Conservation (phyloP, 208 protist genomes). For the Spongospora subterranea region DNA sequence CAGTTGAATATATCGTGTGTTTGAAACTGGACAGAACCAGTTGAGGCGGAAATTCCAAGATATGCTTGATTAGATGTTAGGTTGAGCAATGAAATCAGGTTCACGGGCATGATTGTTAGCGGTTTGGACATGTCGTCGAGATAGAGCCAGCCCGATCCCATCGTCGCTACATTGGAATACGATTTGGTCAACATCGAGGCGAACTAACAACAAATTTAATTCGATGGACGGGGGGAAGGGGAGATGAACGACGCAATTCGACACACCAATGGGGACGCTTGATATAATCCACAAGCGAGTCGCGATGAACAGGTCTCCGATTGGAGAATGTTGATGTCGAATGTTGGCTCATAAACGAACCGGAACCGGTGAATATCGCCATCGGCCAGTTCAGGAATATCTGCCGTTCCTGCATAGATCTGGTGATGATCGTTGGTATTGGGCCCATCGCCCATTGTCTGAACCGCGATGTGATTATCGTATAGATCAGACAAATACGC, state of each 20-base stretch:
- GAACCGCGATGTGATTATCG: slow-evolving; percentile 34
- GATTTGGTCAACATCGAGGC: slow-evolving; percentile 3
- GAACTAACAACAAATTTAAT: slow-evolving; percentile 1
- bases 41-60: neutral
- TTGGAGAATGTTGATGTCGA: slow-evolving; percentile 27
- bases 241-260: no score
- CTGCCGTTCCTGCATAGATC: neutral
- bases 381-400: slow-evolving; percentile 14
- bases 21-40: slow-evolving; percentile 20
- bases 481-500: slow-evolving; percentile 7
- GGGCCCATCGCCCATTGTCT: neutral
- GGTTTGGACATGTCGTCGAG: neutral
- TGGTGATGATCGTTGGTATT: slow-evolving; percentile 36
- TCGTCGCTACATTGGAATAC: neutral
- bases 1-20: slow-evolving; percentile 28
- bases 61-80: neutral
- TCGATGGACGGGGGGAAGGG: neutral
- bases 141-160: neutral
- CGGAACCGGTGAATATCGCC: neutral
- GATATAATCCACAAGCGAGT: neutral
- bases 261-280: neutral
- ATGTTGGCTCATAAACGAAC: neutral
- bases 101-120: neutral
- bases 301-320: neutral
- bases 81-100: neutral